Evolutionary conservation across 139 green algal genomes (phyloP), one percentile per base, ranked within the genome.

Genomic region (Choricystis sp.): DNA sequence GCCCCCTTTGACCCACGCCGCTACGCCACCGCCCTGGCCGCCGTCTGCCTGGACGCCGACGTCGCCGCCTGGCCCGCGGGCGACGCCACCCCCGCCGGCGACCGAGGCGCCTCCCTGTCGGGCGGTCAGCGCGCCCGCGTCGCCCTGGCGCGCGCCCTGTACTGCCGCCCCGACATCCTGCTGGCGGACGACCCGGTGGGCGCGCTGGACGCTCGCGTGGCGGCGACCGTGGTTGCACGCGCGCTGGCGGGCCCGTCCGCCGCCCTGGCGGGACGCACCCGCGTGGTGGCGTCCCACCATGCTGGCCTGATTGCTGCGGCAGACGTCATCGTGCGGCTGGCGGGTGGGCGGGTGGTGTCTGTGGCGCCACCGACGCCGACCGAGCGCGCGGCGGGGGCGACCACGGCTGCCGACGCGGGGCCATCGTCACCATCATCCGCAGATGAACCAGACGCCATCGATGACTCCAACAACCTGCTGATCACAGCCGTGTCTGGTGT

Each of bases 121-220:
- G 80, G 80, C 4, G 77, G 81, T 16, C 81, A 88, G 71, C 61
- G 68, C 1, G 76, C 73, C 3, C 72, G 83, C 20, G 26, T 87
- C 29, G 71, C 69, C 0, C 69, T 87, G 5, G 86, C 86, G 0
- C 67, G 86, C 0, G 84, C 81, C 1, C 61, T 94, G 21, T 94
- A 92, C 72, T 65, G 78, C 25, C 28, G 27, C 16, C 25, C 57
- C 4, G 61, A 77, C 25, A 30, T 83, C 3, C 72, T 75, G 5
- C 57, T 87, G 28, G 57, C 83, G 55, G 85, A 92, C 65, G 77
- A 89, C 59, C 69, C 83, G 4, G 60, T 91, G 59, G 67, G 81
- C 20, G 70, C 76, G n/a, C 57, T 94, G 56, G 86, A 94, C 70
- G 64, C 69, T 29, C 63, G 73, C 19, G 66, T 81, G 29, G 69